A percentile compares a stretch with the other conserved stretches of the same genome.
Evolutionary conservation across 768 basidiomycete species (phyloP).

Genomic region (Lepiota brunneoincarnata): DNA sequence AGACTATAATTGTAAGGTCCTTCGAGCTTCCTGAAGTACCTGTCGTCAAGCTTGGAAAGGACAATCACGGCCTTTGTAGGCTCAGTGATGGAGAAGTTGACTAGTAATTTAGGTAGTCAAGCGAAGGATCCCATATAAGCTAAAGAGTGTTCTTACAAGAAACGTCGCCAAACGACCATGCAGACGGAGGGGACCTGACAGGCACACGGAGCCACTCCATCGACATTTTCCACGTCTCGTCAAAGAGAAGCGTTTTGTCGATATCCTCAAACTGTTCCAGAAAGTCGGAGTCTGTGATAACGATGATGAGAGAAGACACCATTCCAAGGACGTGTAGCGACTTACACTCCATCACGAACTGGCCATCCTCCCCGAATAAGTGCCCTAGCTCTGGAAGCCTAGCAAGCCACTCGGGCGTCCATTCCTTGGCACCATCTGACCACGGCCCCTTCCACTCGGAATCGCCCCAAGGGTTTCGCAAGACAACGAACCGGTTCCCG

Average conservation of each 20-base stretch:
- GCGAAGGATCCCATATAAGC: not conserved
- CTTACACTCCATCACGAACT: constrained; percentile 46
- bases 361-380: constrained; percentile 37
- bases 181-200: constrained; percentile 28
- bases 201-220: constrained; percentile 40
- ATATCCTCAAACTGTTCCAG: constrained; percentile 35
- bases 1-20: constrained; percentile 35
- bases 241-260: constrained; percentile 38
- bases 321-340: not conserved
- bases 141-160: constrained; percentile 30
- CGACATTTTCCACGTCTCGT: constrained; percentile 39
- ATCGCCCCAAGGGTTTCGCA: constrained; percentile 46
- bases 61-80: constrained; percentile 36
- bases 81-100: constrained; percentile 24
- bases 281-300: constrained; percentile 31
- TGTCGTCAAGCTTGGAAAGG: constrained; percentile 40
- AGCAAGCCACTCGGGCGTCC: constrained; percentile 39
- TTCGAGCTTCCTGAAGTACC: constrained; percentile 40
- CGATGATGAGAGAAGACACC: not conserved
- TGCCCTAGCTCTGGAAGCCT: constrained; percentile 34
- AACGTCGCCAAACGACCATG: constrained; percentile 46
- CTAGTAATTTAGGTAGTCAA: not conserved
- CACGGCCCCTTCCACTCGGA: constrained; percentile 42
- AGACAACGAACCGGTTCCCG: constrained; percentile 41
- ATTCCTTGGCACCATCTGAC: constrained; percentile 43